Percentiles rank a stretch among this genome's conserved stretches.
phyloP scores from a whole-genome alignment of 768 basidiomycete genomes.

The Symmetrospora coprosmae region DNA sequence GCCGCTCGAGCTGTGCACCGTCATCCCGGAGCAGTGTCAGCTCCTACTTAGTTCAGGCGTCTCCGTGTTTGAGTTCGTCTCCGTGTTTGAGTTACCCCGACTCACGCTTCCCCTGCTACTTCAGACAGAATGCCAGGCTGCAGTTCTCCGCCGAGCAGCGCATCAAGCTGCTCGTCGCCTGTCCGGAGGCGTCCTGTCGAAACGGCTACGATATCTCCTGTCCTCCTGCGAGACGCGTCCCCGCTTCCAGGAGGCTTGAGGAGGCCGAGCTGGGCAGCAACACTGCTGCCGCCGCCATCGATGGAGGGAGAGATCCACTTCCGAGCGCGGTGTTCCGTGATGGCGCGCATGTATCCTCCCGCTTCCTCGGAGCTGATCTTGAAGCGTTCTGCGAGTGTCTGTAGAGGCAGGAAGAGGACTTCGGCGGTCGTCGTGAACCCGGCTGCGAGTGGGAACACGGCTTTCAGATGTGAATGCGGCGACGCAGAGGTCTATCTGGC shows the following conservation, averaged over 20 bases:
- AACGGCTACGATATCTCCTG: no score
- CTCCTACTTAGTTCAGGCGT: no score
- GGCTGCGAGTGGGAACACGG: neutral
- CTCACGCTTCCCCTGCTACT: slow-evolving; percentile 22
- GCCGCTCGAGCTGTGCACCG: slow-evolving; percentile 73
- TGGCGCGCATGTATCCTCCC: neutral
- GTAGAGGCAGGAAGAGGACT: slow-evolving; percentile 14
- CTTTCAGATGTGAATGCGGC: no score
- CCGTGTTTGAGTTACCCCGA: neutral
- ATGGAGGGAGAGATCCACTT: neutral
- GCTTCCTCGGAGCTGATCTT: neutral
- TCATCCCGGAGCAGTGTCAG: no score
- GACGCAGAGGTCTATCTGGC: no score
- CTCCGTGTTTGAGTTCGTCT: no score
- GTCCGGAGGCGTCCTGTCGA: neutral
- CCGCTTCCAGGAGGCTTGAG: neutral
- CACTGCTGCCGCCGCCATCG: neutral
- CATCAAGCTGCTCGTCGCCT: neutral
- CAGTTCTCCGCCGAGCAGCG: slow-evolving; percentile 14
- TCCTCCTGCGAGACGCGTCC: neutral
- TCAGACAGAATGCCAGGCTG: slow-evolving; percentile 19
- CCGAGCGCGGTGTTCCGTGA: neutral
- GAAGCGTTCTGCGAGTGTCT: neutral
- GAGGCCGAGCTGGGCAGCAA: neutral
- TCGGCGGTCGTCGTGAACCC: slow-evolving; percentile 14